Base-by-base conservation (phyloP, 2,329 filamentous ascomycete species). In the Trichoderma sp. region DNA sequence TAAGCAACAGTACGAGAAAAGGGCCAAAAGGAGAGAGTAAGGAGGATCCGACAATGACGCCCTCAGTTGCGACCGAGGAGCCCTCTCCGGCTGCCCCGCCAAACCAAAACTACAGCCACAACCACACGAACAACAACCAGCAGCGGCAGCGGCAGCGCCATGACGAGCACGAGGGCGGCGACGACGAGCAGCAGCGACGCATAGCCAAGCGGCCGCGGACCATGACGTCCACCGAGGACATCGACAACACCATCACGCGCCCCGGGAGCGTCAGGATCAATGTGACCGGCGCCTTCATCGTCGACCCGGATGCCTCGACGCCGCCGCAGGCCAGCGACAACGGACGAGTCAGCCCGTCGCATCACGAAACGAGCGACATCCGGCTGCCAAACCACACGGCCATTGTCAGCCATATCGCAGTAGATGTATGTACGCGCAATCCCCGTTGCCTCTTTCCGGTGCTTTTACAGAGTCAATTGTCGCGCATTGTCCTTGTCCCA, bases 381-480 rank as follows among this genome's bases (percentile, higher is more conserved):
- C 85, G 95, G n/a, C 81, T 99, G 66, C 95, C 95, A 30, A 95
- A 98, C 77, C 95, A 99, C 78, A 97, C 92, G 14, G 90, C 91
- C 12, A 89, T 97, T 9, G 94, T 99, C 70, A 97, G 93, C 81
- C 95, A 99, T 81, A 92, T 99, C 71, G 95, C 95, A 61, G 90
- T 97, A 67, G 95, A 99, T 83, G 93, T 96, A 99, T 83, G 93
- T 96, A 84, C 90, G 83, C 67, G 44, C 50, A 19, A 1, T 41
- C 39, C 28, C 19, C 17, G 3, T 7, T 4, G 3, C 9, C 15
- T 57, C 21, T 47, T 47, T 3, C 26, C 17, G 5, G 5, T 17
- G 7, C 24, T 14, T 19, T 30, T 19, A 50, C 26, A 19, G 6
- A 7, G 9, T 14, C 28, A 5, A 6, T 19, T 41, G 19, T 14